Conservation (phyloP, 1,284 basidiomycete species). For the Trametes pubescens region DNA sequence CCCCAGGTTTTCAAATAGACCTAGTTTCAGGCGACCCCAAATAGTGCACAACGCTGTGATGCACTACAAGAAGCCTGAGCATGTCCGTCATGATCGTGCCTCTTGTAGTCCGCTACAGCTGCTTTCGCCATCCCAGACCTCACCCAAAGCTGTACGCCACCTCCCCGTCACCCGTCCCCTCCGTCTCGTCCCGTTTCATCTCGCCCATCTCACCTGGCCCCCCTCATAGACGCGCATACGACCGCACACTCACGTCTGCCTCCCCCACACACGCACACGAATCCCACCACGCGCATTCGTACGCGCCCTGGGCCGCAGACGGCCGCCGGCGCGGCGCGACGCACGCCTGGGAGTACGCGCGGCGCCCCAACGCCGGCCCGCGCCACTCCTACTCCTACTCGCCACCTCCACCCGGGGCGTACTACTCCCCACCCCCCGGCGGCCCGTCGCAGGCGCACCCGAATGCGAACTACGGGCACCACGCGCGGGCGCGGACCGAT, state of each 20-base stretch:
- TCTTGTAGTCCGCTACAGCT: too few species aligned
- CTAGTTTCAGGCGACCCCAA: too few species aligned
- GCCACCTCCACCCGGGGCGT: conserved; percentile 34
- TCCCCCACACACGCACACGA: conserved; percentile 23
- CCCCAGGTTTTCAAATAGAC: too few species aligned
- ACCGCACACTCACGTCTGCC: conserved; percentile 39
- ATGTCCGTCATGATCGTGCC: too few species aligned
- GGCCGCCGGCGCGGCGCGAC: conserved; percentile 47
- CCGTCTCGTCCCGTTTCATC: neutral
- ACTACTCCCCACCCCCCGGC: conserved; percentile 11
- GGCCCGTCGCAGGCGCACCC: conserved; percentile 19
- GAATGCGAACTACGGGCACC: conserved; percentile 20
- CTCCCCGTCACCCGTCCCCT: neutral
- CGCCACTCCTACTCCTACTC: conserved; percentile 15
- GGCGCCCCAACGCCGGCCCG: conserved; percentile 32
- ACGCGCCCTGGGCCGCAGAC: conserved; percentile 35
- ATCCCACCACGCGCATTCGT: conserved; percentile 31
- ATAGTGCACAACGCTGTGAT: too few species aligned
- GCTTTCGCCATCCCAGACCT: too few species aligned
- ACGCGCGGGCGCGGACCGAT: conserved; percentile 31
- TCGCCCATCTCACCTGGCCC: neutral
- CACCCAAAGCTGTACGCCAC: too few species aligned
- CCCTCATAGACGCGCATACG: conserved; percentile 45
- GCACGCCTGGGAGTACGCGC: conserved; percentile 49
- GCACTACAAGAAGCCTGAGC: too few species aligned